These are phyloP conservation scores for Anthracocystis panici-leucophaei DNA, from an alignment of 1,284 basidiomycete genomes.

Conservation along the genomic window DNA sequence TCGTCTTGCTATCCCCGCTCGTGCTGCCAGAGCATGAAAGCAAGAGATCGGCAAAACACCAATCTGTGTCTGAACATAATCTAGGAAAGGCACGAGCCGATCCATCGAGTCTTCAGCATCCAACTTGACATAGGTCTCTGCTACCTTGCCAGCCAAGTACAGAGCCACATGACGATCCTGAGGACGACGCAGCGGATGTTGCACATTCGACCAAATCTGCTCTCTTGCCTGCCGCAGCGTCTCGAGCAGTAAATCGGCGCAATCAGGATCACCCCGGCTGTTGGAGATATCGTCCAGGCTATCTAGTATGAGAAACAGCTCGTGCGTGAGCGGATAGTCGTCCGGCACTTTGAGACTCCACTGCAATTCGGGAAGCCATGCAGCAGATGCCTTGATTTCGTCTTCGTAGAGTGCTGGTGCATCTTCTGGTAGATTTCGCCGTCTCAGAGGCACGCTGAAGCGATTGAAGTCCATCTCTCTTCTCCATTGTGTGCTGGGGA, in stretches of 20 bases:
- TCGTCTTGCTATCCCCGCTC: conserved; percentile 18
- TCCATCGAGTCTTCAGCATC: conserved; percentile 36
- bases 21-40: conserved; percentile 36
- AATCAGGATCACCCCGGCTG: conserved; percentile 24
- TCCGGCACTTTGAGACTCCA: conserved; percentile 22
- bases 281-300: conserved; percentile 32
- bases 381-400: conserved; percentile 29
- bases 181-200: not conserved
- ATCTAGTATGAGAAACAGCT: conserved; percentile 41
- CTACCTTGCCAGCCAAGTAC: conserved; percentile 33
- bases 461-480: conserved; percentile 45
- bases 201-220: conserved; percentile 24
- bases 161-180: conserved; percentile 25
- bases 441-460: conserved; percentile 23
- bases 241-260: conserved; percentile 15
- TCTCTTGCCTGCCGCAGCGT: conserved; percentile 29
- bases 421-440: conserved; percentile 26
- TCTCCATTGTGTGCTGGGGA: conserved; percentile 31
- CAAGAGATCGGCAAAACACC: conserved; percentile 29
- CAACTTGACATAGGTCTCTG: conserved; percentile 34
- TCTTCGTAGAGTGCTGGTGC: conserved; percentile 42
- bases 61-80: conserved; percentile 16
- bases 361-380: conserved; percentile 29
- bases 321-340: conserved; percentile 28
- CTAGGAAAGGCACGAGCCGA: conserved; percentile 32